Conservation (phyloP, 768 basidiomycete species). For the Trametes punicea region DNA sequence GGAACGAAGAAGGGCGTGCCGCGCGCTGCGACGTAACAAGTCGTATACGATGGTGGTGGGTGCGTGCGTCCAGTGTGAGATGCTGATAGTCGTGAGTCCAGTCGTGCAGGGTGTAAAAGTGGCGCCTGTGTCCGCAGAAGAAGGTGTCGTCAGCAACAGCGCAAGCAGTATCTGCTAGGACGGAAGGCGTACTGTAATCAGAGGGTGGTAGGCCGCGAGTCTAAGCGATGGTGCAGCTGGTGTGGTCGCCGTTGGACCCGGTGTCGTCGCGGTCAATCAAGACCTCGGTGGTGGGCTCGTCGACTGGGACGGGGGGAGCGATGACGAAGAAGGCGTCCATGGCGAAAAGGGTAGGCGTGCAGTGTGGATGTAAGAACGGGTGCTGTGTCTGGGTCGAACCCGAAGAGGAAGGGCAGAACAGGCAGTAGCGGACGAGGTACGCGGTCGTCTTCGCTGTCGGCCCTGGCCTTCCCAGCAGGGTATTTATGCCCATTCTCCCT, state of each 20-base stretch:
- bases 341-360: background rate
- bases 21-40: slow-evolving; percentile 4
- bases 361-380: background rate
- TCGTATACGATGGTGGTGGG: background rate
- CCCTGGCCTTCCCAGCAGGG: background rate
- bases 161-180: background rate
- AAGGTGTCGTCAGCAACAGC: background rate
- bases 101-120: background rate
- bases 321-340: slow-evolving; percentile 25
- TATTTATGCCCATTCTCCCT: slow-evolving; percentile 2
- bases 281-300: slow-evolving; percentile 17
- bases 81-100: background rate
- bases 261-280: slow-evolving; percentile 12
- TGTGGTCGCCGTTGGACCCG: slow-evolving; percentile 9
- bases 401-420: background rate
- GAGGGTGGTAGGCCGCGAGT: background rate
- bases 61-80: background rate
- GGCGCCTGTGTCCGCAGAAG: background rate
- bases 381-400: background rate
- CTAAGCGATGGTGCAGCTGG: slow-evolving; percentile 18
- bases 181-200: background rate
- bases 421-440: background rate
- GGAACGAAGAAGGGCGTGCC: slow-evolving; percentile 1
- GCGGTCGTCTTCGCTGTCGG: slow-evolving; percentile 8
- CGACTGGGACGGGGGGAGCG: slow-evolving; percentile 17